Percentiles rank a stretch among this genome's conserved stretches.
phyloP scores from a whole-genome alignment of 2,329 filamentous ascomycete genomes.

The Paraphoma chrysanthemicola region DNA sequence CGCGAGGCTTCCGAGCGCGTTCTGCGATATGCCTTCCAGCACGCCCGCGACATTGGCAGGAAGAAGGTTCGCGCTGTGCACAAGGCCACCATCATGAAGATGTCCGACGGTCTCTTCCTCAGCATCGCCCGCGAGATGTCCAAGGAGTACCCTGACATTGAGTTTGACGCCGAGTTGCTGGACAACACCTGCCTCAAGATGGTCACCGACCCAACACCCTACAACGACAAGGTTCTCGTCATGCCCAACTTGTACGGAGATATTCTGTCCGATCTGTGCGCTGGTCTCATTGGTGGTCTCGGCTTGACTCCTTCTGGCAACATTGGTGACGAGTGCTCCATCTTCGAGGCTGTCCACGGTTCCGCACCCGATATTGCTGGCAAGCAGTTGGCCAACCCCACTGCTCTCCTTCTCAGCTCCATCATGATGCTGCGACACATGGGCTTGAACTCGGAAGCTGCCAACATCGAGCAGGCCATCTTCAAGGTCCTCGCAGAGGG shows the following conservation, averaged over 20 bases:
- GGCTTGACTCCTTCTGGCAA: constrained; percentile 97
- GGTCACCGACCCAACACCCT: constrained; percentile 92
- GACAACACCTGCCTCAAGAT: constrained; percentile 99
- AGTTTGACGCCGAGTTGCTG: constrained; percentile 97
- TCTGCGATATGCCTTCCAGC: constrained; percentile 96
- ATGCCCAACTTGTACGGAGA: constrained; percentile 98
- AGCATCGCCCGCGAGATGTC: constrained; percentile 82
- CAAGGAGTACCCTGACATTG: constrained; percentile 94
- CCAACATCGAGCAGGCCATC: constrained; percentile 90
- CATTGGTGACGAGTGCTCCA: constrained; percentile 98
- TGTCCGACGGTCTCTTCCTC: constrained; percentile 98
- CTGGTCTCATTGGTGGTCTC: constrained; percentile 95
- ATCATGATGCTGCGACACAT: constrained; percentile 99
- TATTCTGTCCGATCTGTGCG: constrained; percentile 99
- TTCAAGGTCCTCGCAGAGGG: constrained; percentile 96
- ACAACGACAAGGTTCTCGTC: constrained; percentile 99
- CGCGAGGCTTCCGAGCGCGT: constrained; percentile 93
- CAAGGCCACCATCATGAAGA: constrained; percentile 99
- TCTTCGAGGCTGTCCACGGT: constrained; percentile 99
- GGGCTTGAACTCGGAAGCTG: constrained; percentile 83
- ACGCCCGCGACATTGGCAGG: constrained; percentile 90
- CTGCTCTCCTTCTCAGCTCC: constrained; percentile 89
- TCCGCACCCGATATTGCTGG: constrained; percentile 96
- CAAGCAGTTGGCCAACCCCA: constrained; percentile 96
- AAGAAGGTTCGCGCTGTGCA: constrained; percentile 97